Conservation (phyloP, 352 stramenopile genomes). For the Pythium aristosporum region DNA sequence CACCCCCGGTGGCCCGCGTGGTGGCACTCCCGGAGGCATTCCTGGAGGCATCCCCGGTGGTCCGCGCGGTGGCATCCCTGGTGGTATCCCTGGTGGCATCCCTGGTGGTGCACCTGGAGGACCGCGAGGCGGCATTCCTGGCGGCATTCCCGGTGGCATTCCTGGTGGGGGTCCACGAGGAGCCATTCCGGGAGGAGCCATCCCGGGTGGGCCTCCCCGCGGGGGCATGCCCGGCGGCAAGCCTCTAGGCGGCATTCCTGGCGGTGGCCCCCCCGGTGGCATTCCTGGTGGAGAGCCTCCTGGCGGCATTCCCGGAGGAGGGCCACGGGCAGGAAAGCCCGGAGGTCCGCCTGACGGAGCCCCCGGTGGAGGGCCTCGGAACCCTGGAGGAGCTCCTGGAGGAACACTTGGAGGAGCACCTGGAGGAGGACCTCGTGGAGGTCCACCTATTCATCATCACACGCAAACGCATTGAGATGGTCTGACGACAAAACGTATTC, state of each 20-base stretch:
- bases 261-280: conserved; percentile 19
- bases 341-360: conserved; percentile 10
- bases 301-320: conserved; percentile 23
- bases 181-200: conserved; percentile 43
- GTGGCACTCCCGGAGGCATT: conserved; percentile 15
- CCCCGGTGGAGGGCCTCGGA: not conserved
- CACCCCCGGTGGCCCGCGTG: conserved; percentile 10
- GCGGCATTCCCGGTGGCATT: conserved; percentile 25
- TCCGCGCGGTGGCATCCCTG: conserved; percentile 21
- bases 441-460: conserved; percentile 11
- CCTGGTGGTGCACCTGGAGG: conserved; percentile 25
- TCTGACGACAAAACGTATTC: not conserved
- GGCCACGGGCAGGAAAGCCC: conserved; percentile 12
- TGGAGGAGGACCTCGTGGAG: conserved; percentile 14
- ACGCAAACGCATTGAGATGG: not conserved
- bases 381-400: conserved; percentile 17
- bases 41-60: conserved; percentile 21
- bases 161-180: conserved; percentile 23
- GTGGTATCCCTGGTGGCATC: conserved; percentile 17
- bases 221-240: conserved; percentile 22
- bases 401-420: conserved; percentile 23
- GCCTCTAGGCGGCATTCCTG: conserved; percentile 25
- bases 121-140: conserved; percentile 12
- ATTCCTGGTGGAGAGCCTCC: conserved; percentile 19
- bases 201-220: conserved; percentile 27